A percentile compares a stretch with the other conserved stretches of the same genome.
phyloP scores from a whole-genome alignment of 192 early-diverging fungal genomes.

The Coemansia sp. region DNA sequence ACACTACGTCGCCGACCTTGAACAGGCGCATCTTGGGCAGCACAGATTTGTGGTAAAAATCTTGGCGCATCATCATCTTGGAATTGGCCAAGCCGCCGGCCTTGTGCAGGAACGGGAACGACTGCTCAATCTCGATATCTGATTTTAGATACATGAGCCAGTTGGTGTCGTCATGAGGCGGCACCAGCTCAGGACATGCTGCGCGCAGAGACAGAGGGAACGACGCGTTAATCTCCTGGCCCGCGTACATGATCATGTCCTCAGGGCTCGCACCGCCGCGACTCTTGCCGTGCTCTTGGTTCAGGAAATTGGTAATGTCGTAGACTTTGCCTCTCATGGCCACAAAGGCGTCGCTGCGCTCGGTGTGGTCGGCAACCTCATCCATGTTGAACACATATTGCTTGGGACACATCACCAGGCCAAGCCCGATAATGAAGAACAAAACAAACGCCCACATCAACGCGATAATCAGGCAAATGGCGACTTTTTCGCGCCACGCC shows the following conservation, averaged over 20 bases:
- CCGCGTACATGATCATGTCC: constrained; percentile 55
- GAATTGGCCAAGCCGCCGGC: constrained; percentile 44
- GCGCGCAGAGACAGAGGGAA: constrained; percentile 61
- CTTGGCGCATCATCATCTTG: constrained; percentile 41
- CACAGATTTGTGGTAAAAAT: constrained; percentile 58
- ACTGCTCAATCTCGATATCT: constrained; percentile 22
- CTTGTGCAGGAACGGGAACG: constrained; percentile 30
- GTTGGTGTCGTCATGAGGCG: constrained; percentile 29
- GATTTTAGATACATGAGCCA: constrained; percentile 38
- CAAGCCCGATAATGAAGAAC: constrained; percentile 87
- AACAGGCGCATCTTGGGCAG: constrained; percentile 51
- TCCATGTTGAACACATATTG: constrained; percentile 61
- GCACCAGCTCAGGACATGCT: constrained; percentile 58
- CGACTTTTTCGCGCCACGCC: constrained; percentile 94
- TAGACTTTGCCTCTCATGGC: constrained; percentile 68
- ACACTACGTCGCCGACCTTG: constrained; percentile 63
- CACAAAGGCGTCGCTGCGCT: constrained; percentile 60
- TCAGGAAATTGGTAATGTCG: constrained; percentile 65
- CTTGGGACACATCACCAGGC: constrained; percentile 79
- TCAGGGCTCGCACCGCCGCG: constrained; percentile 39
- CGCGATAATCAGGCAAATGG: constrained; percentile 81
- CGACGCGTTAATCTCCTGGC: constrained; percentile 63
- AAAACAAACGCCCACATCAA: constrained; percentile 72
- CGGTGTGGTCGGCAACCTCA: constrained; percentile 62
- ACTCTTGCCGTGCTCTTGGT: constrained; percentile 59